These are phyloP conservation scores for Dothistroma pini DNA, from an alignment of 2,329 filamentous ascomycete genomes.

Conservation along the genomic window DNA sequence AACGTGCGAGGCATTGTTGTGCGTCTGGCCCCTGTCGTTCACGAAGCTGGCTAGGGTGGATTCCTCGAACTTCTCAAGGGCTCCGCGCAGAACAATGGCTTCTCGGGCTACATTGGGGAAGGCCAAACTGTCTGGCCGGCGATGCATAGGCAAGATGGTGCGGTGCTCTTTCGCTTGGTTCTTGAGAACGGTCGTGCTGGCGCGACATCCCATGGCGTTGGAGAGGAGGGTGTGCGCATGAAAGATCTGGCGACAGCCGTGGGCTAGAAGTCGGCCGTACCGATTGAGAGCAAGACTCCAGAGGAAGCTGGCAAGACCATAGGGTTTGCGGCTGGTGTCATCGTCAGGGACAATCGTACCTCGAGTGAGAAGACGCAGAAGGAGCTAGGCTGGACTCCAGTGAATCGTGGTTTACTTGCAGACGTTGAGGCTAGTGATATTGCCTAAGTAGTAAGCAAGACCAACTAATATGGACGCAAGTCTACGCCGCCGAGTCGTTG, in stretches of 20 bases:
- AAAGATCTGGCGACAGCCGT: conserved; percentile 1
- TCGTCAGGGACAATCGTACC: not conserved
- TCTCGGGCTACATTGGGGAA: conserved; percentile 32
- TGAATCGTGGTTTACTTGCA: not conserved
- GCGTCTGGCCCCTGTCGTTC: conserved; percentile 44
- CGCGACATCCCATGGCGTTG: conserved; percentile 39
- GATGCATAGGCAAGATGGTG: conserved; percentile 46
- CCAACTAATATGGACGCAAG: not conserved
- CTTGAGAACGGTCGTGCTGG: conserved; percentile 36
- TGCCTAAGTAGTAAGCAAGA: not conserved
- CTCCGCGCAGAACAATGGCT: conserved; percentile 31
- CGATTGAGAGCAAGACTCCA: conserved; percentile 5
- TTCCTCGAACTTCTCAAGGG: conserved; percentile 31
- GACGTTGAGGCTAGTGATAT: conserved; percentile 1
- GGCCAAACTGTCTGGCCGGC: conserved; percentile 31
- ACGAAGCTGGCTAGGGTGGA: conserved; percentile 27
- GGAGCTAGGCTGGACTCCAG: not conserved
- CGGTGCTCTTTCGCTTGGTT: conserved; percentile 40
- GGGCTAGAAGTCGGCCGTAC: conserved; percentile 5
- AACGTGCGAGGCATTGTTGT: conserved; percentile 39
- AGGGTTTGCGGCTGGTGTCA: not conserved
- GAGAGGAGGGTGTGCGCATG: conserved; percentile 24
- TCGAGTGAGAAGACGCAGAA: conserved; percentile 2
- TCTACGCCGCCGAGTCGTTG: not conserved
- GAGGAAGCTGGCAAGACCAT: not conserved